These are phyloP conservation scores for Aspergillus mulundensis DNA, from an alignment of 495 filamentous ascomycete species.

Conservation along the genomic window DNA sequence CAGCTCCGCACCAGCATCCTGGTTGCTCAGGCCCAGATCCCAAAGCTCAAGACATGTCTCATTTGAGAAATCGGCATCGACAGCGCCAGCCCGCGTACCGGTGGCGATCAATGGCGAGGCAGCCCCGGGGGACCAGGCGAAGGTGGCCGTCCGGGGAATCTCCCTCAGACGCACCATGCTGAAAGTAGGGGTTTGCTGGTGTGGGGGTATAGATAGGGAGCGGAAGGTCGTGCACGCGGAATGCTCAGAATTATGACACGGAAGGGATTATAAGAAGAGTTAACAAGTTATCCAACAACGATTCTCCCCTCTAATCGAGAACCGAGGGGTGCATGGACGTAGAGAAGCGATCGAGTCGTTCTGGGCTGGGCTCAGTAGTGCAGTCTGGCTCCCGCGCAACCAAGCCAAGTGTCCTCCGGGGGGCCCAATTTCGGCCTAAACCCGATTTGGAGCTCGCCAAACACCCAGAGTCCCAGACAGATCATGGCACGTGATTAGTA, in stretches of 20 bases:
- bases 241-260: background rate
- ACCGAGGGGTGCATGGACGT: conserved; percentile 20
- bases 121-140: conserved; percentile 87
- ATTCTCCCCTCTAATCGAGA: conserved; percentile 21
- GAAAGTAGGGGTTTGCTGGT: conserved; percentile 17
- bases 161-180: conserved; percentile 93
- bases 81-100: conserved; percentile 91
- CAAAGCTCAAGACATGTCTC: conserved; percentile 95
- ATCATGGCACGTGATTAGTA: conserved; percentile 40
- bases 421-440: conserved; percentile 27
- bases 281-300: conserved; percentile 5
- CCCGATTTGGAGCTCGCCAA: conserved; percentile 35
- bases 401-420: conserved; percentile 51
- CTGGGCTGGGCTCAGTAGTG: conserved; percentile 2
- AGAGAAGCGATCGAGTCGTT: conserved; percentile 15
- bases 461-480: conserved; percentile 34
- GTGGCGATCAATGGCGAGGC: conserved; percentile 79
- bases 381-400: conserved; percentile 19
- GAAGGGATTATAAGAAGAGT: background rate
- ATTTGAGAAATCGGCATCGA: conserved; percentile 95
- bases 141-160: conserved; percentile 92
- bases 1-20: conserved; percentile 72
- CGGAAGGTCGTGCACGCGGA: conserved; percentile 8
- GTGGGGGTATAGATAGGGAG: conserved; percentile 18
- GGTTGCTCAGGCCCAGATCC: conserved; percentile 78